Conservation (phyloP, 208 protist species). For the Trypanosoma rangeli region DNA sequence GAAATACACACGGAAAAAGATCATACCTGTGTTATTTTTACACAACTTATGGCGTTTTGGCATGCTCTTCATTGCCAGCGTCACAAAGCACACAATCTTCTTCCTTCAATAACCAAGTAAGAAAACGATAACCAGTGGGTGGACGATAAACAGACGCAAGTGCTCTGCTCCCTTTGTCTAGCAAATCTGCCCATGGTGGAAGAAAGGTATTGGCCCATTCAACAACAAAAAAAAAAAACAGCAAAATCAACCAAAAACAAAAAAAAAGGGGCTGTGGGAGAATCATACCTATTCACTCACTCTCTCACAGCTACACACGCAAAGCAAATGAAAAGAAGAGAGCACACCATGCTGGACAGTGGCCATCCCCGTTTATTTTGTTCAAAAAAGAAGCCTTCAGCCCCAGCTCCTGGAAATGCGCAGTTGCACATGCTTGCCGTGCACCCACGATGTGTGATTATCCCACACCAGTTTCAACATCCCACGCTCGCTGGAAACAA, state of each 20-base stretch:
- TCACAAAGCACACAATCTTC: too few relatives aligned
- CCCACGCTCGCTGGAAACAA: slow-evolving; percentile 24
- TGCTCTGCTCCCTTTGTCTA: too few relatives aligned
- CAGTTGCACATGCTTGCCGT: slow-evolving; percentile 38
- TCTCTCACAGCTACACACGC: neutral
- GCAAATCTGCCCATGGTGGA: too few relatives aligned
- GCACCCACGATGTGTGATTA: slow-evolving; percentile 50
- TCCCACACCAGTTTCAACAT: slow-evolving; percentile 42
- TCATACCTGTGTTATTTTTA: too few relatives aligned
- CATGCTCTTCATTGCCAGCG: too few relatives aligned
- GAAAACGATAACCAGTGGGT: too few relatives aligned
- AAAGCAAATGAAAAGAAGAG: slow-evolving; percentile 23
- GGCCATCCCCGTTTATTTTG: neutral
- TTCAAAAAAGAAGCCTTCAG: slow-evolving; percentile 6
- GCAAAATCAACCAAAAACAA: slow-evolving; percentile 11
- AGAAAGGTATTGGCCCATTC: too few relatives aligned
- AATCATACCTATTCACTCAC: neutral
- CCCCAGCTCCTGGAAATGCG: slow-evolving; percentile 5
- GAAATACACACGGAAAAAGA: too few relatives aligned
- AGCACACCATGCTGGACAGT: neutral
- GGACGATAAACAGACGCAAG: too few relatives aligned
- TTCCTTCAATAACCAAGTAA: too few relatives aligned
- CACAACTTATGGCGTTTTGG: too few relatives aligned
- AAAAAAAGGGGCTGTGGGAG: too few relatives aligned
- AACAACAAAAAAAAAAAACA: slow-evolving; percentile 11